These are phyloP conservation scores for Malus fusca DNA, from an alignment of 306 rosid species.

Conservation along the genomic window DNA sequence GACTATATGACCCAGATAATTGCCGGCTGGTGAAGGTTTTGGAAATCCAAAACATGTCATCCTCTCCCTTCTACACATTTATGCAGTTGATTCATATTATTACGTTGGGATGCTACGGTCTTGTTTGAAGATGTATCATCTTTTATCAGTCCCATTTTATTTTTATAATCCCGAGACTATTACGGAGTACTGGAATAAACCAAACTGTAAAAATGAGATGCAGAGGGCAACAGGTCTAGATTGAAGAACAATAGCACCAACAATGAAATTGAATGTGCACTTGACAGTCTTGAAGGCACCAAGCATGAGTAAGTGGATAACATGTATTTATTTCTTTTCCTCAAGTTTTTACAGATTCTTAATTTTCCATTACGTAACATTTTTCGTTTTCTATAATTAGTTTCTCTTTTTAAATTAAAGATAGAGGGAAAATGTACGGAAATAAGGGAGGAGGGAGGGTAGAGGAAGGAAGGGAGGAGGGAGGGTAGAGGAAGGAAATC, in stretches of 20 bases:
- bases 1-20: not conserved
- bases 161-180: not conserved
- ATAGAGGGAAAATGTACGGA: no score
- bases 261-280: not conserved
- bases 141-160: not conserved
- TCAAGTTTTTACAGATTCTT: no score
- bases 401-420: no score
- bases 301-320: no score
- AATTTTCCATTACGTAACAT: no score
- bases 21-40: slow-evolving; percentile 6
- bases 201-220: slow-evolving; percentile 30
- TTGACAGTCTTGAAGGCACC: not conserved
- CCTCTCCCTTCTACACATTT: slow-evolving; percentile 10
- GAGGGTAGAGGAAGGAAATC: no score
- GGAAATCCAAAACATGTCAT: not conserved
- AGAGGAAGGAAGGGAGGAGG: no score
- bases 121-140: slow-evolving; percentile 24
- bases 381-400: no score
- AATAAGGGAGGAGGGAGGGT: no score
- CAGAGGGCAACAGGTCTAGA: slow-evolving; percentile 14
- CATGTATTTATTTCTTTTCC: no score
- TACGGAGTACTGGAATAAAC: slow-evolving; percentile 3
- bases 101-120: no score
- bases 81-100: no score
- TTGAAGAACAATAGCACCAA: slow-evolving; percentile 9